Base-by-base conservation (phyloP, 2,329 filamentous ascomycete genomes). In the Alternaria consortialis region DNA sequence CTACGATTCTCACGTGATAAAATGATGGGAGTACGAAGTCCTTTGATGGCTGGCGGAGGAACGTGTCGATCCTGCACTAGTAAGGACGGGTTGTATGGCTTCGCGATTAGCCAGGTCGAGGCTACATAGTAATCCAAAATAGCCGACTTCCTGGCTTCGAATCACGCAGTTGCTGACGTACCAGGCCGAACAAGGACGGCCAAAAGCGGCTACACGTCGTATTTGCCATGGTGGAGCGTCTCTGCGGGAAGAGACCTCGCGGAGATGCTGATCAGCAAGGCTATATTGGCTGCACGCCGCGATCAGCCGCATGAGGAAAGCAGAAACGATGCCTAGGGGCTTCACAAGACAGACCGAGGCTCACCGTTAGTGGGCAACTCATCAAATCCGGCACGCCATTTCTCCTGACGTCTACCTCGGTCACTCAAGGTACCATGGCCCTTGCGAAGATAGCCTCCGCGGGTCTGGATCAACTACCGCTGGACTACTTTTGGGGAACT, bases 201-300 rank as follows among this genome's bases (percentile, higher is more conserved):
- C 47, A 53, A 44, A 46, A 46, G 55, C 39, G 55, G 55, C 47
- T 52, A 17, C 47, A 53, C 32, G 54, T 31, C 31, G 12, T 36
- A 39, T 44, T 40, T 34, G 31, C n/a, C 40, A 50, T 42, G 39
- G 31, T 39, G 36, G 34, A 43, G 40, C 52, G 31, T 44, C 13
- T 40, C 37, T 40, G 46, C 54, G 29, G 13, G 13, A 57, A 40
- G n/a, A 44, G 39, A 39, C 29, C 12, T 8, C 23, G 40, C 25
- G 55, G 40, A 53, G 31, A 53, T 58, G 37, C 40, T 53, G 47
- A 44, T 53, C 55, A 53, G 47, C 47, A 42, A 42, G 20, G 39
- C 20, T 42, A 11, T 42, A 25, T 25, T 9, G 12, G 20, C 25
- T 42, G 20, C 1, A 25, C 39, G 20, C 39, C 20, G 39, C 39